Evolutionary conservation across 345 rosid genomes (phyloP).

Genomic region (Gossypium ekmanianum): DNA sequence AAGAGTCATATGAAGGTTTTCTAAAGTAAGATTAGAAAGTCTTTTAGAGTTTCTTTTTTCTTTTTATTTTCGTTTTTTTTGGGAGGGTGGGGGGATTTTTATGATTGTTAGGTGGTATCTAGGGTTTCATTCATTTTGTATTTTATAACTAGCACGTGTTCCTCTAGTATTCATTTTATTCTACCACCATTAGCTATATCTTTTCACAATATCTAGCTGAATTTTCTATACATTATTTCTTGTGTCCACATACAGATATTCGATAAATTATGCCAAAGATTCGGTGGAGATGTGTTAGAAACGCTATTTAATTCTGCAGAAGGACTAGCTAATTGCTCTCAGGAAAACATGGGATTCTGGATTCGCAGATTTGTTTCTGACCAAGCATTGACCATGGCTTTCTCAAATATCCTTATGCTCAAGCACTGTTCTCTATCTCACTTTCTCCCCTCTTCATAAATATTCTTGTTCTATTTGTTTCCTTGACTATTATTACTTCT

Average conservation of each 20-base stretch:
- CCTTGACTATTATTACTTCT: conserved; percentile 79
- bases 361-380: conserved; percentile 67
- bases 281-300: conserved; percentile 88
- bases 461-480: conserved; percentile 24
- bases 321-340: conserved; percentile 55
- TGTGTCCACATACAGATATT: conserved; percentile 54
- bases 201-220: background rate
- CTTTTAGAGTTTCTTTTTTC: background rate
- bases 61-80: background rate
- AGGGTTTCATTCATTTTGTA: background rate
- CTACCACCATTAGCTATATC: background rate
- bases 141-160: background rate
- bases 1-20: background rate
- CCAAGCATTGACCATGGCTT: conserved; percentile 59
- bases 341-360: conserved; percentile 48
- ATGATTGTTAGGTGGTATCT: background rate
- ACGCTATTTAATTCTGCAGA: conserved; percentile 79
- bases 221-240: background rate
- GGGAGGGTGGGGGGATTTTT: background rate
- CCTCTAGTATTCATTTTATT: background rate
- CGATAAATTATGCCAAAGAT: conserved; percentile 87
- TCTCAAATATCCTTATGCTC: conserved; percentile 77
- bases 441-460: background rate
- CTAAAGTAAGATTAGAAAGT: background rate
- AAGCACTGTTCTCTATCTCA: conserved; percentile 18